Percentiles rank a stretch among this genome's conserved stretches.
Evolutionary conservation across 129 eudicot genomes (phyloP).

Genomic region (Saussurea involucrata): DNA sequence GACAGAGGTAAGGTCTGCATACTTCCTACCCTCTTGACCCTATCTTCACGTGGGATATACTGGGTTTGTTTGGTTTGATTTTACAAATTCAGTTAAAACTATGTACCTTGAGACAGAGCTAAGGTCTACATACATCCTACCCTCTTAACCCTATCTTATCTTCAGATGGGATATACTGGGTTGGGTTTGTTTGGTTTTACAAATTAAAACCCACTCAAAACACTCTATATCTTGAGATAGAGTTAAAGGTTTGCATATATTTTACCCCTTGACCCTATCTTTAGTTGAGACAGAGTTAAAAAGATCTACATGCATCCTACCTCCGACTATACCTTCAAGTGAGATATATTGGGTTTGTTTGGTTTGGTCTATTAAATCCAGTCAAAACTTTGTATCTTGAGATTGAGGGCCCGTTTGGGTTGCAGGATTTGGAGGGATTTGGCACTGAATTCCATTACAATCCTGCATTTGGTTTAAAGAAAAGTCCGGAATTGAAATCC

Average conservation of each 20-base stretch:
- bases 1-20: not conserved
- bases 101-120: not conserved
- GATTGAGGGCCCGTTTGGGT: not conserved
- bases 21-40: not conserved
- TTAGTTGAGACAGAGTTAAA: not conserved
- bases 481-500: too few relatives aligned
- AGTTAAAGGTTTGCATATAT: not conserved
- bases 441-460: too few relatives aligned
- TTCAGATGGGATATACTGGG: not conserved
- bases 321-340: too few relatives aligned
- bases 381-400: too few relatives aligned
- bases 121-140: not conserved
- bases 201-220: too few relatives aligned
- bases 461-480: too few relatives aligned
- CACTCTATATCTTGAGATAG: not conserved
- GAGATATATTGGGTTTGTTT: too few relatives aligned
- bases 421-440: too few relatives aligned
- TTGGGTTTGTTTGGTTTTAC: not conserved
- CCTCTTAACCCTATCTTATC: not conserved
- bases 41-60: not conserved
- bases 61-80: not conserved
- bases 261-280: not conserved
- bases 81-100: not conserved
- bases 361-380: too few relatives aligned
- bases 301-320: too few relatives aligned